Evolutionary conservation across 2,329 filamentous ascomycete genomes (phyloP), one percentile per base, ranked within the genome.

Genomic region (Hymenoscyphus scutula): DNA sequence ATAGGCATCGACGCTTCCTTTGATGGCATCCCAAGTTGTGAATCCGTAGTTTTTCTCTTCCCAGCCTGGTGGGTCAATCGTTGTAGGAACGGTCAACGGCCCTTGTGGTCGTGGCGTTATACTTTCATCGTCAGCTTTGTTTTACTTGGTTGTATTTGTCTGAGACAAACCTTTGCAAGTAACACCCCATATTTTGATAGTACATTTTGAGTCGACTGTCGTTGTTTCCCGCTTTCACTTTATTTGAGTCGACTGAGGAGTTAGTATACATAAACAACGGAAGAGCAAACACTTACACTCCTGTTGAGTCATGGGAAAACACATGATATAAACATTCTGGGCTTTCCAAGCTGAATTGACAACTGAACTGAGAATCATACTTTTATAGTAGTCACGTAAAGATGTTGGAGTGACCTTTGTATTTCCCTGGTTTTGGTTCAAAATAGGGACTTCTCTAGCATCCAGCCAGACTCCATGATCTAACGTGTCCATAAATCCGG

Each of bases 261-360:
- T 51, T 23, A 51, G 45, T 25, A 19, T 23, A 23, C 10, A 23
- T 5, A 37, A 5, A 37, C 13, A 4, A 15, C 2, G 34, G n/a
- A 2, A 3, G 3, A 13, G 19, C 1, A 13, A 25, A 25, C 19
- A 23, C 45, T 13, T 25, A 51, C n/a, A 51, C 19, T 51, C 3
- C 8, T 51, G 45, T 23, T 51, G 45, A 2, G 45, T 51, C 45
- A 51, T 51, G 2, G 45, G 45, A 51, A 51, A 51, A 23, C 45
- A 51, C 45, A 51, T 51, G 45, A 51, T 51, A 19, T 51, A 51
- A 23, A 51, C 45, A 7, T 51, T 51, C 15, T 51, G 45, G 11
- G 19, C 10, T 23, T 51, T 51, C 45, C n/a, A 51, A 25, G 45
- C 19, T 13, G 23, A 23, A 25, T 51, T 51, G 19, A 51, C 25